These are phyloP conservation scores for Chlamydomonas sp. DNA, from an alignment of 139 green algal species.

Conservation along the genomic window DNA sequence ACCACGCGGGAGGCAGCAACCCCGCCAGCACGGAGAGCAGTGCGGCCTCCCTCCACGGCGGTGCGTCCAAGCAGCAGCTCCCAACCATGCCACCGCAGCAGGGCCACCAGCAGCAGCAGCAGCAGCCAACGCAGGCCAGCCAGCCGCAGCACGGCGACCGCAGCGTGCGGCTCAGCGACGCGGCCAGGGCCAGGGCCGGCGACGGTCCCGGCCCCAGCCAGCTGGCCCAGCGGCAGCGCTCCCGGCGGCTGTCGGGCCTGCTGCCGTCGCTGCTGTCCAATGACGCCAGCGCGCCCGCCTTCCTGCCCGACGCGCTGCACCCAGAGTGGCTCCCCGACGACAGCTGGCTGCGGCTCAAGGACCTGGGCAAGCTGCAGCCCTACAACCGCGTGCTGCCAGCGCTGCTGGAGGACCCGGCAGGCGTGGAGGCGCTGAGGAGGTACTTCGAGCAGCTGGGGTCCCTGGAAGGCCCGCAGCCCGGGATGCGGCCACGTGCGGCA, in stretches of 20 bases:
- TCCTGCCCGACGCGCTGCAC: conserved; percentile 32
- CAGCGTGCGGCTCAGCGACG: too few relatives aligned
- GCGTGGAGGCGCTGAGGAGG: neutral
- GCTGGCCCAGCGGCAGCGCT: neutral
- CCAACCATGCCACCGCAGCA: neutral
- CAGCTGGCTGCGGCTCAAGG: conserved; percentile 45
- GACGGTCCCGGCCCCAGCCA: neutral
- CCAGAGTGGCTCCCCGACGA: conserved; percentile 48
- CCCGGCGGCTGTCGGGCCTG: conserved; percentile 18
- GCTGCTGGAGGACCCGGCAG: conserved; percentile 17
- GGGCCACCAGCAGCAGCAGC: neutral
- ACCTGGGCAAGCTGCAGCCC: conserved; percentile 55
- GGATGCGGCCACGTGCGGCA: too few relatives aligned
- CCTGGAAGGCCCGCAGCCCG: too few relatives aligned
- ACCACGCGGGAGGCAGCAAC: too few relatives aligned
- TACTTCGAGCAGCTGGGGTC: conserved; percentile 34
- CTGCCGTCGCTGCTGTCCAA: conserved; percentile 9
- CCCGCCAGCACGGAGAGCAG: too few relatives aligned
- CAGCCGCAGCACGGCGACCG: neutral
- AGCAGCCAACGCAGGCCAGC: too few relatives aligned
- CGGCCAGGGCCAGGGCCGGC: neutral
- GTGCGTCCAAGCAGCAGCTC: too few relatives aligned
- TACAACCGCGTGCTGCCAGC: conserved; percentile 55
- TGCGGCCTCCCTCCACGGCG: too few relatives aligned
- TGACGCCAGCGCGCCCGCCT: conserved; percentile 31